Evolutionary conservation across 768 basidiomycete species (phyloP), one percentile per base, ranked within the genome.

Genomic region (Naematelia encephala): DNA sequence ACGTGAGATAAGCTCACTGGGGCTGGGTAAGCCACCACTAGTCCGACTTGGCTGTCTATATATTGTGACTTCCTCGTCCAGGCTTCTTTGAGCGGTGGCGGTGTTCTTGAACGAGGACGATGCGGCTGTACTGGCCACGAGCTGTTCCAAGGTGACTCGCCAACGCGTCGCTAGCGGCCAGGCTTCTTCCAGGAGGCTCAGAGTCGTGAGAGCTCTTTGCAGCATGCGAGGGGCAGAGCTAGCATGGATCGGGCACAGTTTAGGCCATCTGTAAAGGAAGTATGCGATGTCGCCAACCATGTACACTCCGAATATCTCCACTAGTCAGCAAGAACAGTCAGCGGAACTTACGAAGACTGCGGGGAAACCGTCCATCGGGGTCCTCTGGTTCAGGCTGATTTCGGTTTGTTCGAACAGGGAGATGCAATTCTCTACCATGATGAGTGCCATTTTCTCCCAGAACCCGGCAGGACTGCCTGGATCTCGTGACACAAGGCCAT

Each of bases 261-360:
- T 43, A 3, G 57, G 57, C 57, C 57, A 59, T 8, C 57, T 3
- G 11, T 43, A 44, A 23, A 59, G 42, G 26, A 42, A 52, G 27
- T 52, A 59, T 3, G 57, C 57, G 21, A 59, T 52, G 39, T 59
- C 57, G 12, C 57, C 57, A 21, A 49, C 51, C 57, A 59, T 59
- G 34, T 59, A 59, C 5, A 59, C 57, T 3, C 50, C 57, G 25
- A 59, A 59, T 19, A 46, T 46, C n/a, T n/a, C n/a, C n/a, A n/a
- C n/a, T n/a, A n/a, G n/a, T n/a, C n/a, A n/a, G n/a, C n/a, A n/a
- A n/a, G n/a, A n/a, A n/a, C n/a, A n/a, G n/a, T n/a, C n/a, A n/a
- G n/a, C n/a, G n/a, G n/a, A n/a, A n/a, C n/a, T n/a, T n/a, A n/a
- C n/a, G 44, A 46, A 46, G n/a, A 46, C 44, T 4, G 53, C 53